These are phyloP conservation scores for Debaryomyces singareniensis DNA, from an alignment of 1,139 yeast genomes.

Conservation along the genomic window DNA sequence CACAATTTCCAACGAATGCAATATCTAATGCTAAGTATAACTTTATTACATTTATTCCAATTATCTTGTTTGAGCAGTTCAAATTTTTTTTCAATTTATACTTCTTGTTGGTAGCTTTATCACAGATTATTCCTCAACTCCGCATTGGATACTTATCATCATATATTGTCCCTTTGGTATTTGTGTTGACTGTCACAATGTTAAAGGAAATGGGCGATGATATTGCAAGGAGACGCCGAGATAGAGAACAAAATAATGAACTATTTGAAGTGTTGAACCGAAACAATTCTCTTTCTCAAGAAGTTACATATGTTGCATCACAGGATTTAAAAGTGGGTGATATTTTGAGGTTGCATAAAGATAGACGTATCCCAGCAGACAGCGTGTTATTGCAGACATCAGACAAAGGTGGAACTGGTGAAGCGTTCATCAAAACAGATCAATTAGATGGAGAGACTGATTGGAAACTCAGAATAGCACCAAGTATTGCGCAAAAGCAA, in stretches of 20 bases:
- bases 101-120: slow-evolving; percentile 85
- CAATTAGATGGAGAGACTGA: slow-evolving; percentile 99
- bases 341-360: slow-evolving; percentile 73
- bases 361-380: slow-evolving; percentile 89
- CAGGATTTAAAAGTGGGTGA: slow-evolving; percentile 81
- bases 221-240: slow-evolving; percentile 82
- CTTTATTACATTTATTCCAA: slow-evolving; percentile 81
- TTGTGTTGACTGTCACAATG: slow-evolving; percentile 90
- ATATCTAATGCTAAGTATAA: slow-evolving; percentile 93
- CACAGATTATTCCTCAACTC: slow-evolving; percentile 87
- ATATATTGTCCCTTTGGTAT: slow-evolving; percentile 88
- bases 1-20: slow-evolving; percentile 63
- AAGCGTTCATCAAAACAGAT: slow-evolving; percentile 91
- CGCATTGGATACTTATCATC: slow-evolving; percentile 92
- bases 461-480: slow-evolving; percentile 88
- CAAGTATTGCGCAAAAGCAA: slow-evolving; percentile 60
- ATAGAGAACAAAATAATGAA: slow-evolving; percentile 82
- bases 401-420: slow-evolving; percentile 54
- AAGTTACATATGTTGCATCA: slow-evolving; percentile 43
- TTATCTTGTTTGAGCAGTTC: slow-evolving; percentile 90
- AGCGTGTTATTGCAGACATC: slow-evolving; percentile 78
- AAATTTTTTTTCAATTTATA: slow-evolving; percentile 93
- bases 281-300: slow-evolving; percentile 17
- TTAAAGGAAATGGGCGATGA: slow-evolving; percentile 94
- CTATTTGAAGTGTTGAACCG: slow-evolving; percentile 62